Percentiles rank a stretch among this genome's conserved stretches.
These are phyloP conservation scores for Pseudohalonectria lignicola DNA, from an alignment of 2,329 filamentous ascomycete genomes.

Conservation along the genomic window DNA sequence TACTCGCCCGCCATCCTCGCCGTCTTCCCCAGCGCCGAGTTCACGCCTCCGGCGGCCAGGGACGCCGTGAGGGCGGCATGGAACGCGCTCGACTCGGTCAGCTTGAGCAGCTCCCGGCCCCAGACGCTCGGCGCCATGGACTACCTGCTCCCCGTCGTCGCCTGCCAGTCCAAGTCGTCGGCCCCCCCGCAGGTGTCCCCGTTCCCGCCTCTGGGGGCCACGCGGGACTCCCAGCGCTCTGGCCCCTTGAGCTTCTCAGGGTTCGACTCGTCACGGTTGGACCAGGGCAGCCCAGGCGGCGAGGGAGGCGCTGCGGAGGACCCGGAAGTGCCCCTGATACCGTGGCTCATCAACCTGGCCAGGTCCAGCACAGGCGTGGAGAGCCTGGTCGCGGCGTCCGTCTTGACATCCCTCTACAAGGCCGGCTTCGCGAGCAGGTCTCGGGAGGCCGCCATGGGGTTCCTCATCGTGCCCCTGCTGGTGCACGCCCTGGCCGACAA, in stretches of 20 bases:
- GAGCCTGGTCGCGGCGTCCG: slow-evolving; percentile 55
- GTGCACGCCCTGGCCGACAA: slow-evolving; percentile 45
- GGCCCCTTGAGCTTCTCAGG: slow-evolving; percentile 10
- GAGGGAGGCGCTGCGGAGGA: slow-evolving; percentile 36
- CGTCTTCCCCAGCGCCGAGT: slow-evolving; percentile 52
- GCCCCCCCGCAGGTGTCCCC: slow-evolving; percentile 24
- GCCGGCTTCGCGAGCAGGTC: slow-evolving; percentile 53
- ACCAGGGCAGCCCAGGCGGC: slow-evolving; percentile 12
- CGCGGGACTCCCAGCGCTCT: slow-evolving; percentile 21
- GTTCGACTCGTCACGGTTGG: slow-evolving; percentile 21
- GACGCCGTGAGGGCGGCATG: slow-evolving; percentile 38
- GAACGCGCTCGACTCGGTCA: slow-evolving; percentile 41
- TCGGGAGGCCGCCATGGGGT: slow-evolving; percentile 52
- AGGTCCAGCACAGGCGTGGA: slow-evolving; percentile 46
- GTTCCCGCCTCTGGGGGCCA: slow-evolving; percentile 42
- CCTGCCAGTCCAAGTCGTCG: slow-evolving; percentile 24
- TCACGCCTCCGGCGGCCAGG: slow-evolving; percentile 30
- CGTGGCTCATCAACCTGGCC: slow-evolving; percentile 59
- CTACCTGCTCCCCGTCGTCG: slow-evolving; percentile 47
- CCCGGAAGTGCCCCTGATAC: slow-evolving; percentile 58
- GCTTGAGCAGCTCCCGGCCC: slow-evolving; percentile 33
- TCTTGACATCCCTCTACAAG: slow-evolving; percentile 60
- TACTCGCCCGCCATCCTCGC: slow-evolving; percentile 59
- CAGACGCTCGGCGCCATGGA: slow-evolving; percentile 48
- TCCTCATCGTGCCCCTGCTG: slow-evolving; percentile 60